These are phyloP conservation scores for Myxozyma vanderwaltii DNA, from an alignment of 805 yeast species.

Conservation along the genomic window DNA sequence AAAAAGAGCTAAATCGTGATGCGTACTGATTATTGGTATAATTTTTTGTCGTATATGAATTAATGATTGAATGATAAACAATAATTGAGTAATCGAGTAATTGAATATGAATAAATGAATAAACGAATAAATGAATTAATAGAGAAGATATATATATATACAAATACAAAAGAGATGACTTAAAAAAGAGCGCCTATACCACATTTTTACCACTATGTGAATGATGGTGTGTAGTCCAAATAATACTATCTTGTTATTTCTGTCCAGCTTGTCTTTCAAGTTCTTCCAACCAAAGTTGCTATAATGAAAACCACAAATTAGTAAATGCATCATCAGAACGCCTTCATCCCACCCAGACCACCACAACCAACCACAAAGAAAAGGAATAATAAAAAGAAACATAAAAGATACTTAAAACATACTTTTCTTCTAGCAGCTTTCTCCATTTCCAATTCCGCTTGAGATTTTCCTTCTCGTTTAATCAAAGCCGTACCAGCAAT, in stretches of 20 bases:
- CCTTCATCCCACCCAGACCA: too few relatives aligned
- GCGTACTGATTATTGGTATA: too few relatives aligned
- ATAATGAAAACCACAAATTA: constrained; percentile 38
- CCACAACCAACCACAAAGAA: too few relatives aligned
- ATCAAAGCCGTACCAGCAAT: constrained; percentile 70
- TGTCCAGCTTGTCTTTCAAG: constrained; percentile 51
- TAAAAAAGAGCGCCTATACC: background rate
- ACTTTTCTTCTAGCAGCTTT: constrained; percentile 33
- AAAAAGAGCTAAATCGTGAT: background rate
- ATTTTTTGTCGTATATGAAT: too few relatives aligned
- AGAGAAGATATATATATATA: background rate
- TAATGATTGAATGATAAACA: too few relatives aligned
- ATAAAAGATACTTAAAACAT: background rate
- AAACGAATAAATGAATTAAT: too few relatives aligned
- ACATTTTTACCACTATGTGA: background rate
- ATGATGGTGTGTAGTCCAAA: too few relatives aligned
- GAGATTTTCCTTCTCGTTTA: constrained; percentile 54
- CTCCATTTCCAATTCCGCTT: constrained; percentile 42
- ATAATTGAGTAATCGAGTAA: too few relatives aligned
- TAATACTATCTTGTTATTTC: background rate
- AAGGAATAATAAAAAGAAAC: too few relatives aligned
- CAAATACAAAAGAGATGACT: background rate
- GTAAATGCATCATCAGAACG: too few relatives aligned
- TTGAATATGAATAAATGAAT: too few relatives aligned
- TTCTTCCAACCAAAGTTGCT: constrained; percentile 72